A percentile compares a stretch with the other conserved stretches of the same genome.
Evolutionary conservation across 108 stramenopile species (phyloP).

Genomic region (Fragilariopsis cylindrus): DNA sequence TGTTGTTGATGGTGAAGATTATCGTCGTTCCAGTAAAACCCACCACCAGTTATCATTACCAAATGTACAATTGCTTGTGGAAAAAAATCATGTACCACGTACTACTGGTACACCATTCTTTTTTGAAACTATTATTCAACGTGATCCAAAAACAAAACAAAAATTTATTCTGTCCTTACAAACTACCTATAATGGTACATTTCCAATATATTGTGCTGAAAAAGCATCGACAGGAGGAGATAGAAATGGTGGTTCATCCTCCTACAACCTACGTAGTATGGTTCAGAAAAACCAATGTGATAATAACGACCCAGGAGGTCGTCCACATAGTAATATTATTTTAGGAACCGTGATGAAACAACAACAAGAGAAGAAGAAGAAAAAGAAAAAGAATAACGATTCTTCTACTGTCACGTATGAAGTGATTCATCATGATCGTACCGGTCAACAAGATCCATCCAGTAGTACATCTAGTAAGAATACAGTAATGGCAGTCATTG

Average conservation of each 20-base stretch:
- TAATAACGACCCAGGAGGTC: neutral
- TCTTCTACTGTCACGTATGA: neutral
- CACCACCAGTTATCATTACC: neutral
- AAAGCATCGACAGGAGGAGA: neutral
- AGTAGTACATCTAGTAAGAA: neutral
- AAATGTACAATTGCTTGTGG: neutral
- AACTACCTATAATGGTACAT: neutral
- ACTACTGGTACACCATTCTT: neutral
- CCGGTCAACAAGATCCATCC: neutral
- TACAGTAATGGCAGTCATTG: conserved; percentile 11
- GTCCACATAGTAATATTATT: neutral
- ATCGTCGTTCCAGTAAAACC: neutral
- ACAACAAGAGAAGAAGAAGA: neutral
- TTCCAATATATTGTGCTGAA: conserved; percentile 2
- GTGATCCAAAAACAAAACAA: neutral
- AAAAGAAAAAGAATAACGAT: neutral
- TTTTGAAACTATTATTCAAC: conserved; percentile 1
- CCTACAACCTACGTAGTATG: neutral
- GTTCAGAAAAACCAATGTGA: neutral
- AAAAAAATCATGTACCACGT: neutral
- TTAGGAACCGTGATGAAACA: neutral
- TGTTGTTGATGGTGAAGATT: neutral
- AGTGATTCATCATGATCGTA: neutral
- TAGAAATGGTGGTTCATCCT: neutral
- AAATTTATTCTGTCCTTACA: conserved; percentile 3